Base-by-base conservation (phyloP, 176 grass and related monocot species). In the Alloteropsis semialata region DNA sequence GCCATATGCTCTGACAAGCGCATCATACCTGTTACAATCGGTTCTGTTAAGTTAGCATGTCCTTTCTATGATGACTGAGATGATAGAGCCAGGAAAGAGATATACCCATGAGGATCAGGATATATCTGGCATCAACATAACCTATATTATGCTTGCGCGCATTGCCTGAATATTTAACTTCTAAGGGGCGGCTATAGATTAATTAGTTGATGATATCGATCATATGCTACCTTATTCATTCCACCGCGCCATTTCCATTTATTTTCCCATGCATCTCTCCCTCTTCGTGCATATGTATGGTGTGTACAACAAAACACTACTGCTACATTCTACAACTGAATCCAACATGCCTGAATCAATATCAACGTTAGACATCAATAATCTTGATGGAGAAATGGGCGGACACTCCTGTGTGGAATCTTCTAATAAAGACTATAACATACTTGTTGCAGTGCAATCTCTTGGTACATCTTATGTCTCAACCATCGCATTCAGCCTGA, bases 21-120 rank as follows among this genome's bases (percentile, higher is more conserved):
- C 46, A 19, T 7, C 28, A 65, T 24, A 72, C 43, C 42, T 49
- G 77, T 79, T 16, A 12, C 64, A 49, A 42, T 70, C 55, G 1
- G 58, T 72, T 79, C 56, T 54, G 76, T 85, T 85, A 36, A 5
- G 34, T 36, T 36, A 69, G 51, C 57, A 42, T n/a, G 22, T 79
- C 24, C 1, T 44, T 72, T 64, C 60, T 18, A 3, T 12, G 84
- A 64, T 53, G 77, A 80, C 62, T 54, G 22, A 67, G 77, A 65
- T 51, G 61, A 79, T 42, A 3, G 43, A 17, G 55, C 33, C 34
- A 33, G n/a, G 51, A 79, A 72, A 63, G 74, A 64, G 33, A 79
- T 63, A 86, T 78, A 6, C 65, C 42, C 9, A 71, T 50, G 50
- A 72, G 75, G 43, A 85, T 53, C 34, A 33, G 66, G 66, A 73